Evolutionary conservation across 2,329 filamentous ascomycete genomes (phyloP).

Genomic region (Sarocladium kiliense): DNA sequence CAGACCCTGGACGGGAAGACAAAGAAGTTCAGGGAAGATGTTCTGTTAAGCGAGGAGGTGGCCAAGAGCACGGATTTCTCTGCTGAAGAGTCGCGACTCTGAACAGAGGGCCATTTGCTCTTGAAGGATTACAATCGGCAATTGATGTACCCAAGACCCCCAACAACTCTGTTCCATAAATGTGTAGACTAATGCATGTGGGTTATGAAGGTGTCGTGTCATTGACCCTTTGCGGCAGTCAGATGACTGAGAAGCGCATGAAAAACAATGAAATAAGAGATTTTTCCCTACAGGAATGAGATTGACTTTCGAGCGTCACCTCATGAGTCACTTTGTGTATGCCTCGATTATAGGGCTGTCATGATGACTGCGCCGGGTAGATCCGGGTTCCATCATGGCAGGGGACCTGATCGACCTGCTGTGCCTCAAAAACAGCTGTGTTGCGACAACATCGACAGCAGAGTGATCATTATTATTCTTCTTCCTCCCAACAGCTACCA

Average conservation of each 20-base stretch:
- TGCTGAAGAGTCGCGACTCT: neutral
- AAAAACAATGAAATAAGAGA: too few relatives aligned
- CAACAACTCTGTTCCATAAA: too few relatives aligned
- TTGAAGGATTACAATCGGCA: too few relatives aligned
- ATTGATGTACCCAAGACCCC: too few relatives aligned
- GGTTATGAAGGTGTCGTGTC: too few relatives aligned
- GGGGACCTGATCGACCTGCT: neutral
- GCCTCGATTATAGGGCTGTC: neutral
- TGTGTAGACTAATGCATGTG: too few relatives aligned
- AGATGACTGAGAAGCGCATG: too few relatives aligned
- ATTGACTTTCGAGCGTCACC: too few relatives aligned
- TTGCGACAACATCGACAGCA: neutral
- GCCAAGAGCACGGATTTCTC: slow-evolving; percentile 9
- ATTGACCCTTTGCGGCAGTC: too few relatives aligned
- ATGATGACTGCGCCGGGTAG: neutral
- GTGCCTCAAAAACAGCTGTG: neutral
- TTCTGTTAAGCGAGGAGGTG: slow-evolving; percentile 8
- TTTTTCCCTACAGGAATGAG: too few relatives aligned
- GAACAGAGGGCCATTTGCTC: neutral
- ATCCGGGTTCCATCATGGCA: neutral
- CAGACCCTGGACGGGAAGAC: slow-evolving; percentile 20
- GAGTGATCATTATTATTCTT: too few relatives aligned
- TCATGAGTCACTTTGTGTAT: neutral
- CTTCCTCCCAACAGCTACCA: too few relatives aligned
- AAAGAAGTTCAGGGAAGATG: slow-evolving; percentile 10